These are phyloP conservation scores for Zygotorulaspora chibaensis DNA, from an alignment of 805 yeast genomes.

Conservation along the genomic window DNA sequence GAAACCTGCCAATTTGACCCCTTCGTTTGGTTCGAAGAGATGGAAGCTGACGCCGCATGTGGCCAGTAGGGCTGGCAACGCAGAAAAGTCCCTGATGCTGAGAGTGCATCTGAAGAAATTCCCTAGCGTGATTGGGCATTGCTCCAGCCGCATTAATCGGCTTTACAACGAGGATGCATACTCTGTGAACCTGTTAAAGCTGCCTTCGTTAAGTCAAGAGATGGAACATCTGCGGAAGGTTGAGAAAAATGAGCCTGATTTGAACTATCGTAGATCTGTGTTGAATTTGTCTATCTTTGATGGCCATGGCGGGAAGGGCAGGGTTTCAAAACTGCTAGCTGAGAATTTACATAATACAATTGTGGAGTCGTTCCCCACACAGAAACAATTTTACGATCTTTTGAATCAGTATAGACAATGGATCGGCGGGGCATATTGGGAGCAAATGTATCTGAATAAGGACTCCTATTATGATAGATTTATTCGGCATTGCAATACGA, in stretches of 20 bases:
- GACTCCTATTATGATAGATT: constrained; percentile 35
- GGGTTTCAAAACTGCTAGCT: constrained; percentile 58
- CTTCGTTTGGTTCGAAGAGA: constrained; percentile 7
- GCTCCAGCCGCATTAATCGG: constrained; percentile 69
- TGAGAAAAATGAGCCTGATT: constrained; percentile 6
- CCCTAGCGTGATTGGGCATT: constrained; percentile 61
- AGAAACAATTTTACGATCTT: constrained; percentile 41
- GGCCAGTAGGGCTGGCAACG: background rate
- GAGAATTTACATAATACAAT: constrained; percentile 49
- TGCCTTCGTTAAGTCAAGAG: constrained; percentile 37
- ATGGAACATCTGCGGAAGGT: constrained; percentile 21
- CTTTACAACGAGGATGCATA: constrained; percentile 76
- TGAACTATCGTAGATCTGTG: constrained; percentile 31
- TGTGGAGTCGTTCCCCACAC: constrained; percentile 39
- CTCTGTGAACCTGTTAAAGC: constrained; percentile 56
- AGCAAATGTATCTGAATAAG: constrained; percentile 56
- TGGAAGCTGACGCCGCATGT: constrained; percentile 1
- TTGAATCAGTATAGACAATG: constrained; percentile 51
- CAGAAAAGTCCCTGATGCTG: constrained; percentile 15
- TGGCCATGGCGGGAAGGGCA: constrained; percentile 86
- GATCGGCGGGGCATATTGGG: constrained; percentile 83
- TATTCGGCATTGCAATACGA: constrained; percentile 33
- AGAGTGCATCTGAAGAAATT: constrained; percentile 27
- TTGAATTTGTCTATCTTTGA: constrained; percentile 79
- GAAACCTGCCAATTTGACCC: constrained; percentile 19